phyloP scores from a whole-genome alignment of 1,284 basidiomycete genomes.

The Xerocomus amazonicus region DNA sequence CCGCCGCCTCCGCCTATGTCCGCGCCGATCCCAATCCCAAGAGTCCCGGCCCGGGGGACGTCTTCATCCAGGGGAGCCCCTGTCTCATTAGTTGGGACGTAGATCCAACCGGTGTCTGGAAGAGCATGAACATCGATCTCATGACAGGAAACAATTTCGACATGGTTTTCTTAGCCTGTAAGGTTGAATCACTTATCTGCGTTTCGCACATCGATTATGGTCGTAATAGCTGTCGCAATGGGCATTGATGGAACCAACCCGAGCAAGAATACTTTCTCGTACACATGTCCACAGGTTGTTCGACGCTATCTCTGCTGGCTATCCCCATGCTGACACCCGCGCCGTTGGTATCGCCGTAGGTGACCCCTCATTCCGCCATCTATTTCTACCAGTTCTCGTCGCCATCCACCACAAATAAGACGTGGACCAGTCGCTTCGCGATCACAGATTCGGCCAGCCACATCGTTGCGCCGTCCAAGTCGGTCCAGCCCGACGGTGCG shows the following conservation, averaged over 20 bases:
- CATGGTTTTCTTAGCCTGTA: conserved; percentile 70
- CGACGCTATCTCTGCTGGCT: neutral
- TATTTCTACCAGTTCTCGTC: conserved; percentile 79
- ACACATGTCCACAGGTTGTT: conserved; percentile 64
- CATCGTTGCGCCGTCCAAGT: conserved; percentile 48
- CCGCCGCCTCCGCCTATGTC: conserved; percentile 39
- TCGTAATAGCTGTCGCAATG: conserved; percentile 42
- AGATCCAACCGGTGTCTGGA: conserved; percentile 59
- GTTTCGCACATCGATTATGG: neutral
- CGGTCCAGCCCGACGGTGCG: conserved; percentile 50
- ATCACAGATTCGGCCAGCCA: conserved; percentile 57
- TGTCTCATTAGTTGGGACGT: conserved; percentile 56
- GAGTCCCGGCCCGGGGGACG: conserved; percentile 50
- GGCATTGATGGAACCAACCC: conserved; percentile 53
- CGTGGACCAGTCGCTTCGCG: conserved; percentile 81
- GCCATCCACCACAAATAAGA: conserved; percentile 38
- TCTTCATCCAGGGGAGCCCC: conserved; percentile 52
- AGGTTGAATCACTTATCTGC: conserved; percentile 25
- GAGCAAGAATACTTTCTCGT: conserved; percentile 43
- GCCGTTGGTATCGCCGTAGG: conserved; percentile 35
- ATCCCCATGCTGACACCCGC: neutral
- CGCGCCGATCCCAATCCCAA: conserved; percentile 53
- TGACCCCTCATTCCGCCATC: conserved; percentile 65
- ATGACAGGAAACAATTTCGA: conserved; percentile 74
- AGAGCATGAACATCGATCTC: conserved; percentile 65